phyloP scores from a whole-genome alignment of 257 asterid genomes.

The Henckelia pumila region DNA sequence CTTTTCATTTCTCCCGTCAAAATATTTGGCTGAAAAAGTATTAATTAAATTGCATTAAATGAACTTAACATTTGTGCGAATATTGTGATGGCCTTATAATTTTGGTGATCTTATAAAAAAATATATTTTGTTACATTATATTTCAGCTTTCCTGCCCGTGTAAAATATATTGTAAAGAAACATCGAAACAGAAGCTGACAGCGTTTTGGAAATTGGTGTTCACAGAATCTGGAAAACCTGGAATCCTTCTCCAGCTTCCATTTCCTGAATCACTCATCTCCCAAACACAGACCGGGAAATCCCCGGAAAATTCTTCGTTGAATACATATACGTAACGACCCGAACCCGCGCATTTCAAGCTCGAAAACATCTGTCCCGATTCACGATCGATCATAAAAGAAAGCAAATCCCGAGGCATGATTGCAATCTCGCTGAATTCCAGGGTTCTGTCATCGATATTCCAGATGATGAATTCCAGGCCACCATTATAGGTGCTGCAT shows the following conservation, averaged over 20 bases:
- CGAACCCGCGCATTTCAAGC: conserved; percentile 32
- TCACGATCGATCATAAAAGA: conserved; percentile 20
- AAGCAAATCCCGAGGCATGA: conserved; percentile 33
- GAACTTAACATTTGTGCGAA: too few species aligned
- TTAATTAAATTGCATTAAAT: too few species aligned
- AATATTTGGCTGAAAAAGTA: too few species aligned
- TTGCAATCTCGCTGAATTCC: conserved; percentile 34
- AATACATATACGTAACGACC: conserved; percentile 33
- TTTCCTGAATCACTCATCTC: conserved; percentile 28
- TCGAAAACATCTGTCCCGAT: conserved; percentile 6
- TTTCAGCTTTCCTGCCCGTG: conserved; percentile 4
- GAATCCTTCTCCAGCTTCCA: conserved; percentile 33
- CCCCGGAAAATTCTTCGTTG: conserved; percentile 19
- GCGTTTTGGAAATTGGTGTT: conserved; percentile 10
- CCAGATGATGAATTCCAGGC: conserved; percentile 32
- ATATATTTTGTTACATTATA: too few species aligned
- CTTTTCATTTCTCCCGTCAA: too few species aligned
- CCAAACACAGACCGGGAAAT: conserved; percentile 31
- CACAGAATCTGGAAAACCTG: conserved; percentile 29
- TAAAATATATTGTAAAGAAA: conserved; percentile 23
- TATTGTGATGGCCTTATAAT: too few species aligned
- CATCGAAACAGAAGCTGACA: conserved; percentile 24
- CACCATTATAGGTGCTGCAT: conserved; percentile 18
- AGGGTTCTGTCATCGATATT: conserved; percentile 35
- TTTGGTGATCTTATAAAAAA: too few species aligned